Evolutionary conservation across 257 asterid genomes (phyloP), one percentile per base, ranked within the genome.

Genomic region (Scutellaria minor): DNA sequence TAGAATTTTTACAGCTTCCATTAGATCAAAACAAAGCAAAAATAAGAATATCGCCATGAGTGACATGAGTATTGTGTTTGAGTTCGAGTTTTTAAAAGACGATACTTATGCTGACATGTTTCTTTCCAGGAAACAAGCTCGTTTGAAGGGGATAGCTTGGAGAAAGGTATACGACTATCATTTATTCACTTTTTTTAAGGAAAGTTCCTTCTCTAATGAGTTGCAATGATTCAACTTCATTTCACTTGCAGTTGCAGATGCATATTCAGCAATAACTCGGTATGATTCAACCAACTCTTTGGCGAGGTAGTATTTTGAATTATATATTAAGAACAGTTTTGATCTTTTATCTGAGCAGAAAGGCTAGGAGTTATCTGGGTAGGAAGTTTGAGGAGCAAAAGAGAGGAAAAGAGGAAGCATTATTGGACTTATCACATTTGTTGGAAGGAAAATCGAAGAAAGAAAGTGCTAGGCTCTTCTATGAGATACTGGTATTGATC

Each of bases 401-500:
- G 81, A 82, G 53, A 40, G 50, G 65, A 47, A 56, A 74, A 22
- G 72, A 78, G 51, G 91, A 82, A 50, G 76, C 47, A 62, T 77
- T 71, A 15, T 42, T 93, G 71, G 83, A 79, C 79, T 57, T 89
- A 66, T 73, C 84, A 11, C 76, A 68, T 54, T 73, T 85, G 56
- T 58, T 86, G 82, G 71, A 69, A 52, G 83, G 86, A 52, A 85
- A 81, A 82, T 86, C 83, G 24, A 88, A 84, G 90, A 83, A 69
- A 78, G 86, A 83, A 48, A 83, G 96, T 39, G 92, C 96, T 6
- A 77, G 79, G 79, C 74, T 89, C 9, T 93, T 91, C 84, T 85
- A 86, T 59, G 98, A 88, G 81, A 81, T 85, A 66, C 87, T 94
- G 97, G 98, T 94, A 88, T 51, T 7, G 9, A 70, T 53, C 24